Conservation (phyloP, 805 yeast species). For the Saturnispora sekii region DNA sequence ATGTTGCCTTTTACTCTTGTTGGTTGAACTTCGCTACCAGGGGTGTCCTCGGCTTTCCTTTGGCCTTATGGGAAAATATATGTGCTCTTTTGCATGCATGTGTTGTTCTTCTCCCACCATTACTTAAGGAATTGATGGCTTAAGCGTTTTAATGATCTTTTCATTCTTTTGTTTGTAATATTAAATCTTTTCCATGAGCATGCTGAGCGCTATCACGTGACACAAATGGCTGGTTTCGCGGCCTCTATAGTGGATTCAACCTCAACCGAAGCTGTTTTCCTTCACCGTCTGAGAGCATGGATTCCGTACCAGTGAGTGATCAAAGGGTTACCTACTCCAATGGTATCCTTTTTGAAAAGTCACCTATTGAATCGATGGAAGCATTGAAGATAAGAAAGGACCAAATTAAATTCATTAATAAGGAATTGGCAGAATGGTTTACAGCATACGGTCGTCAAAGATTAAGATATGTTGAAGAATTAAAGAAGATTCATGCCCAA, state of each 20-base stretch:
- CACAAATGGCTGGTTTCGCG: too few species aligned
- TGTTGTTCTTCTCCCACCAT: slow-evolving; percentile 69
- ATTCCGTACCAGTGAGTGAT: slow-evolving; percentile 12
- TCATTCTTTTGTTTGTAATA: neutral
- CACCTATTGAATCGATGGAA: slow-evolving; percentile 53
- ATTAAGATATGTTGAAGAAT: slow-evolving; percentile 37
- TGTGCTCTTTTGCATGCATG: slow-evolving; percentile 66
- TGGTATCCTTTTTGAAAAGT: slow-evolving; percentile 28
- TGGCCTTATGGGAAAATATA: slow-evolving; percentile 62
- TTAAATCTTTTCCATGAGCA: neutral
- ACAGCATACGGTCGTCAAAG: slow-evolving; percentile 42
- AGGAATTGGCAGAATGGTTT: slow-evolving; percentile 53
- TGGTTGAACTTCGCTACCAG: slow-evolving; percentile 53
- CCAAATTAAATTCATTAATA: slow-evolving; percentile 46
- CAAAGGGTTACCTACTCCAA: slow-evolving; percentile 27
- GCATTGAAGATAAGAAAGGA: slow-evolving; percentile 46
- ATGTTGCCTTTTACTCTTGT: slow-evolving; percentile 82
- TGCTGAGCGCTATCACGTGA: neutral
- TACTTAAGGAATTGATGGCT: slow-evolving; percentile 24
- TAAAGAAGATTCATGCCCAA: slow-evolving; percentile 30
- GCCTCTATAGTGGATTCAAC: too few species aligned
- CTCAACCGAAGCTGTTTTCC: too few species aligned
- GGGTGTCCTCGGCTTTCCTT: slow-evolving; percentile 59
- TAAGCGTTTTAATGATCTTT: neutral
- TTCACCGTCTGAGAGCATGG: neutral